Evolutionary conservation across 805 yeast genomes (phyloP).

Genomic region (Kodamaea nitidulidarum): DNA sequence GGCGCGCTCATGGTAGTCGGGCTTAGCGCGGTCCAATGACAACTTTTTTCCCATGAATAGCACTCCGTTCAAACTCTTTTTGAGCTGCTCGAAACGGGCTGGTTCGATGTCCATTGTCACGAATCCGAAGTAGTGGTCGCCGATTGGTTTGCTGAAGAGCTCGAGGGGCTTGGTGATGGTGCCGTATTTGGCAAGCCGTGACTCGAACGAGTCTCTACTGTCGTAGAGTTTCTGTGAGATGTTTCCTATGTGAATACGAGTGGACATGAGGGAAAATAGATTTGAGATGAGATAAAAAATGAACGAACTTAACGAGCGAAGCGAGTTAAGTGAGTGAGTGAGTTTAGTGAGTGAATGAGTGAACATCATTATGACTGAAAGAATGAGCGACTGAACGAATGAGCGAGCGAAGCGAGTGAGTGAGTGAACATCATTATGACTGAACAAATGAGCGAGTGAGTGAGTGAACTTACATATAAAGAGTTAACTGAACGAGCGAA

Average conservation of each 20-base stretch:
- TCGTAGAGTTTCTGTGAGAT: conserved; percentile 52
- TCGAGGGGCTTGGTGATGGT: conserved; percentile 43
- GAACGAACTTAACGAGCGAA: not conserved
- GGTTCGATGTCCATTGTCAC: conserved; percentile 53
- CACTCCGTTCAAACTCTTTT: conserved; percentile 61
- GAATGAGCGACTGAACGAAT: too few relatives aligned
- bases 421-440: too few relatives aligned
- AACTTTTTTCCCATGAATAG: conserved; percentile 71
- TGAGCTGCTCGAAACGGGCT: conserved; percentile 46
- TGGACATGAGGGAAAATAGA: not conserved
- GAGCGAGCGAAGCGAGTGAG: too few relatives aligned
- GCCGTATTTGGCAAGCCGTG: conserved; percentile 65
- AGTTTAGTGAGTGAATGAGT: too few relatives aligned
- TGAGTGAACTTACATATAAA: too few relatives aligned
- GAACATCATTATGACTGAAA: too few relatives aligned
- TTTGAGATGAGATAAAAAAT: conserved; percentile 11
- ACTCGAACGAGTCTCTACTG: conserved; percentile 42
- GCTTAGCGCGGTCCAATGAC: conserved; percentile 59
- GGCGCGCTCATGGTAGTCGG: conserved; percentile 47
- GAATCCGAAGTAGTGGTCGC: conserved; percentile 60
- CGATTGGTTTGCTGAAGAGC: conserved; percentile 51
- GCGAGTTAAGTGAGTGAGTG: too few relatives aligned
- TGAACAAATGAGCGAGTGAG: too few relatives aligned
- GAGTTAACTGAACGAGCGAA: too few relatives aligned
- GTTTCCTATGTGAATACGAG: conserved; percentile 59